These are phyloP conservation scores for Penicillium sumatraense DNA, from an alignment of 2,329 filamentous ascomycete species.

Conservation along the genomic window DNA sequence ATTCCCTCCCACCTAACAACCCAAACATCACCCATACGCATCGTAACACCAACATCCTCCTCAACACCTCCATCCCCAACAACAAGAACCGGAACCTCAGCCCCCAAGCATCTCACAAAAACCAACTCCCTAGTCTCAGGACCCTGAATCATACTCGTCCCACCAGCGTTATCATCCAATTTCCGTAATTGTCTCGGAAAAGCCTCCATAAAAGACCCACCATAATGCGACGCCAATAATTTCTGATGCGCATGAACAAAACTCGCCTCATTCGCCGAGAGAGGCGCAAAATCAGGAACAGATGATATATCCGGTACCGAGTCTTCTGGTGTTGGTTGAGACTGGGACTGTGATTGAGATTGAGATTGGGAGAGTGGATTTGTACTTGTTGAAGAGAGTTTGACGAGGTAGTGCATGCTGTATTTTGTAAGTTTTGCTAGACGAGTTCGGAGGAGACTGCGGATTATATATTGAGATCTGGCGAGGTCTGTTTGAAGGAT, in stretches of 20 bases:
- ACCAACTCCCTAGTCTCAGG: constrained; percentile 84
- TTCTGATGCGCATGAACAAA: constrained; percentile 87
- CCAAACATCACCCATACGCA: constrained; percentile 66
- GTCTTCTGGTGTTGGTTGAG: constrained; percentile 28
- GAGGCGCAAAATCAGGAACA: constrained; percentile 56
- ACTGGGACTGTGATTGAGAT: constrained; percentile 19
- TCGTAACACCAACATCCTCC: constrained; percentile 40
- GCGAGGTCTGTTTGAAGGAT: constrained; percentile 96
- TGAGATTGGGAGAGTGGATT: constrained; percentile 20
- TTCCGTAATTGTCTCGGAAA: constrained; percentile 81
- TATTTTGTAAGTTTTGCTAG: constrained; percentile 70
- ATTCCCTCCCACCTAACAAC: constrained; percentile 77
- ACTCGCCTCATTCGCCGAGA: constrained; percentile 76
- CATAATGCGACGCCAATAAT: constrained; percentile 82
- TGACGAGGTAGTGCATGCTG: constrained; percentile 55
- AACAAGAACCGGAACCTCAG: constrained; percentile 52
- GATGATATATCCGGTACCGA: constrained; percentile 37
- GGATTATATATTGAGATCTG: constrained; percentile 86
- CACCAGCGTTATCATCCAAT: constrained; percentile 87
- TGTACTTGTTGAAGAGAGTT: constrained; percentile 27
- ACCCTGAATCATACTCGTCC: constrained; percentile 87
- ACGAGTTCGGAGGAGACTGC: constrained; percentile 80
- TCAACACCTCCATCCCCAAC: constrained; percentile 34
- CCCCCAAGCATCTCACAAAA: constrained; percentile 68
- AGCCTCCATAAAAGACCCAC: constrained; percentile 78